A percentile compares a stretch with the other conserved stretches of the same genome.
phyloP scores from a whole-genome alignment of 179 eudicot species.

The Carnegiea gigantea region DNA sequence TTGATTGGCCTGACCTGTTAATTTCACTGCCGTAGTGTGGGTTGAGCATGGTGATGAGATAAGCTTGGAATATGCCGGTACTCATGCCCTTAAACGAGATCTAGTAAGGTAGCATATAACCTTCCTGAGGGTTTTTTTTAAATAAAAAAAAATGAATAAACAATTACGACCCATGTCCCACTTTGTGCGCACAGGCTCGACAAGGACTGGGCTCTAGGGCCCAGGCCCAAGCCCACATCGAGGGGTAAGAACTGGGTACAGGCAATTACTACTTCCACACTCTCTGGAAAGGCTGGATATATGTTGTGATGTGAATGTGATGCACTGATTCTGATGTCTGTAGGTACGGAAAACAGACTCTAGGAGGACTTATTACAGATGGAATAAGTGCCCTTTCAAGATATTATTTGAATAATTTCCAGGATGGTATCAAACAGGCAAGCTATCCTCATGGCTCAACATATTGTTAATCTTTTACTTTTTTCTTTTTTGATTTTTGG shows the following conservation, averaged over 20 bases:
- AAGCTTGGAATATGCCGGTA: slow-evolving; percentile 91
- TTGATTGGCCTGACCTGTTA: slow-evolving; percentile 22
- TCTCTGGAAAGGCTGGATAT: background rate
- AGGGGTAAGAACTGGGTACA: background rate
- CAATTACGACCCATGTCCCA: background rate
- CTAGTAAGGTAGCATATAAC: slow-evolving; percentile 64
- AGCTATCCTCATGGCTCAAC: slow-evolving; percentile 18
- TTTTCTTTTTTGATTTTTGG: background rate
- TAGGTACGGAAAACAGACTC: slow-evolving; percentile 88
- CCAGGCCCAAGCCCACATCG: background rate
- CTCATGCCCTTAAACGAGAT: slow-evolving; percentile 91
- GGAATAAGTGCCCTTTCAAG: slow-evolving; percentile 92
- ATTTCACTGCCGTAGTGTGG: slow-evolving; percentile 70
- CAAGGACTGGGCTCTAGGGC: background rate
- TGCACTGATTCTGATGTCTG: slow-evolving; percentile 18
- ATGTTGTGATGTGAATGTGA: background rate
- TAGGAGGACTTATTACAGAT: slow-evolving; percentile 73
- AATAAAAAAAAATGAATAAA: too few species aligned
- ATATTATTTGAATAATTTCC: slow-evolving; percentile 88
- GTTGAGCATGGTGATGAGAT: slow-evolving; percentile 94
- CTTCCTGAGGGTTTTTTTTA: background rate
- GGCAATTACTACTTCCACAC: background rate
- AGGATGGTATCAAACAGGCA: slow-evolving; percentile 93
- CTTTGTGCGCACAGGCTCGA: background rate
- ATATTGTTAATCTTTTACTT: background rate